Evolutionary conservation across 768 basidiomycete genomes (phyloP).

Genomic region (Butyriboletus loyo): DNA sequence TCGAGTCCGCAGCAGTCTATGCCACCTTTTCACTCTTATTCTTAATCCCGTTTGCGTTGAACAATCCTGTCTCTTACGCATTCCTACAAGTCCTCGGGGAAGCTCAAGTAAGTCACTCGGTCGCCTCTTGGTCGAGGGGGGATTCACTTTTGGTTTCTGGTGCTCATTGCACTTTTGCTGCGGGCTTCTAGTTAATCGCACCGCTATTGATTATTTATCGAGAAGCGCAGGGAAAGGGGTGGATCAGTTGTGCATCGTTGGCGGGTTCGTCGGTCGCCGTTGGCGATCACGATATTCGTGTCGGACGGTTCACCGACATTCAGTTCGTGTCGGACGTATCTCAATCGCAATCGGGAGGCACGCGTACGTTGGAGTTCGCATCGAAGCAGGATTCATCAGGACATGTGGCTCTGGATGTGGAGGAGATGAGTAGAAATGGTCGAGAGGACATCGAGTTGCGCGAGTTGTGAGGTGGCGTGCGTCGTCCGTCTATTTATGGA

Average conservation of each 20-base stretch:
- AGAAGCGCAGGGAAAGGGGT: conserved; percentile 37
- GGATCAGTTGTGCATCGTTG: conserved; percentile 23
- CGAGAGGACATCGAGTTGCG: conserved; percentile 40
- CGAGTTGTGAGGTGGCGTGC: neutral
- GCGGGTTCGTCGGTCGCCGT: neutral
- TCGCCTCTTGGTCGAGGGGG: neutral
- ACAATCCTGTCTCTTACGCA: conserved; percentile 29
- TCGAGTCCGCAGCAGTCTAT: conserved; percentile 31
- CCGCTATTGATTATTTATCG: conserved; percentile 39
- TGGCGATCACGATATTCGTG: conserved; percentile 7
- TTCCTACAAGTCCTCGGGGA: conserved; percentile 36
- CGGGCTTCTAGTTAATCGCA: conserved; percentile 31
- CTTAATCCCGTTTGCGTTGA: conserved; percentile 12
- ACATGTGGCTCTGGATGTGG: conserved; percentile 35
- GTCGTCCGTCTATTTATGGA: neutral
- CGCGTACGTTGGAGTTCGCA: neutral
- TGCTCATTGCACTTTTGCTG: conserved; percentile 2
- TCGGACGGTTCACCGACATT: conserved; percentile 23
- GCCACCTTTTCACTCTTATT: conserved; percentile 27
- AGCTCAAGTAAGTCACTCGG: conserved; percentile 26
- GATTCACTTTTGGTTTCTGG: neutral
- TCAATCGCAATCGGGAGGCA: neutral
- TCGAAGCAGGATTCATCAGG: conserved; percentile 6
- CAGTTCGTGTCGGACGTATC: conserved; percentile 18
- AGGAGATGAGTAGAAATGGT: conserved; percentile 51